Percentiles rank a stretch among this genome's conserved stretches.
Conservation (phyloP, 441 rosid genomes). For the Croton setiger region DNA sequence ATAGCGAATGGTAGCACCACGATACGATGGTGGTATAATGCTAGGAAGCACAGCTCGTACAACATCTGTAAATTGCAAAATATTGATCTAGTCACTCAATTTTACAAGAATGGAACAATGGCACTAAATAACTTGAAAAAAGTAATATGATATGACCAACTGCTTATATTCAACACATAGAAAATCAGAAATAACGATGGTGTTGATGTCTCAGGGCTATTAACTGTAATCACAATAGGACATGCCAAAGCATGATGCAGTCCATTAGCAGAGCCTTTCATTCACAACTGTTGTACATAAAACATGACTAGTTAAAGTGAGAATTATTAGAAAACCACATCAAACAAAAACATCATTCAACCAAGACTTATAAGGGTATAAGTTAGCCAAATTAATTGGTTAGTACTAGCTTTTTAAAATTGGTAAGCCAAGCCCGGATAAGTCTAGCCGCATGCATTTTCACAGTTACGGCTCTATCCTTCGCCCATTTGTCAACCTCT, state of each 20-base stretch:
- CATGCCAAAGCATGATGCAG: slow-evolving; percentile 2
- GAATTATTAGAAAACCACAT: no score
- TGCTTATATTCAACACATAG: background rate
- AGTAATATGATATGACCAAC: background rate
- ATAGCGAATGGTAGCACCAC: slow-evolving; percentile 84
- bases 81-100: slow-evolving; percentile 5
- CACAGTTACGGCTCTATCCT: no score
- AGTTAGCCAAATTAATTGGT: background rate
- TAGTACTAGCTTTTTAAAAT: no score
- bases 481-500: no score
- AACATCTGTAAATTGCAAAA: slow-evolving; percentile 49
- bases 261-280: background rate
- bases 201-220: background rate
- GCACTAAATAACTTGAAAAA: background rate
- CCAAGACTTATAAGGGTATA: no score
- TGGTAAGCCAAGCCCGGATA: no score
- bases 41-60: slow-evolving; percentile 68
- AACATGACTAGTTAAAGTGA: background rate
- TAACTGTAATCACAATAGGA: background rate
- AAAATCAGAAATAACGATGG: background rate
- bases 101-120: background rate
- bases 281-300: background rate
- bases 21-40: slow-evolving; percentile 81
- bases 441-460: no score
- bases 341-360: no score